Evolutionary conservation across 73 alveolate genomes (phyloP).

Genomic region (Stentor coeruleus): DNA sequence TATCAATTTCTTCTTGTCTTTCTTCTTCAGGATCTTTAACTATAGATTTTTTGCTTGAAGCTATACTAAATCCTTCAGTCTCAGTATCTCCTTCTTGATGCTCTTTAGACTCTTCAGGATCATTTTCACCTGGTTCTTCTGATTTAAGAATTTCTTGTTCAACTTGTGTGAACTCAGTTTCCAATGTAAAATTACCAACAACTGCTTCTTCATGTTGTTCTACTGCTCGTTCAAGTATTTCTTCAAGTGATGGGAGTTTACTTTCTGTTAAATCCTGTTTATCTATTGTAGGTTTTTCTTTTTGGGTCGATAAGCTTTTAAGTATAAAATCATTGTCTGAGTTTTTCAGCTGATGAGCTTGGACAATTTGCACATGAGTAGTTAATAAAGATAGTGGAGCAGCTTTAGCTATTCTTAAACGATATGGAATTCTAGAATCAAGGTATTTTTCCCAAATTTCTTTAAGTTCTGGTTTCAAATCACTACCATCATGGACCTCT

Average conservation of each 20-base stretch:
- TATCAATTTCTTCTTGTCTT: slow-evolving; percentile 3
- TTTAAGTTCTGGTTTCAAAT: neutral
- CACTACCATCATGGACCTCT: neutral
- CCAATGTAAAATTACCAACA: neutral
- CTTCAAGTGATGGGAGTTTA: neutral
- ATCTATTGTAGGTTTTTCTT: neutral
- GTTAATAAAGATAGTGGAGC: neutral
- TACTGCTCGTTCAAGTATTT: neutral
- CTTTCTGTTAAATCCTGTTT: neutral
- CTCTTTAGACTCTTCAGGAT: neutral
- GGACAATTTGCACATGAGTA: slow-evolving; percentile 7
- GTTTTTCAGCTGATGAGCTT: neutral
- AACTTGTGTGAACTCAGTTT: slow-evolving; percentile 11
- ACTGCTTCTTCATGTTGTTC: neutral
- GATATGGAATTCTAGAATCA: neutral
- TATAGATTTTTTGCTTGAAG: neutral
- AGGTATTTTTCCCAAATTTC: neutral
- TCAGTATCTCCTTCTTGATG: neutral
- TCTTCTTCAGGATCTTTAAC: neutral
- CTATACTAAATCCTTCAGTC: neutral
- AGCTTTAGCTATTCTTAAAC: neutral
- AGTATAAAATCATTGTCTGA: neutral
- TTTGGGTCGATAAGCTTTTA: neutral
- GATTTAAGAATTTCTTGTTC: neutral
- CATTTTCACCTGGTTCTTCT: neutral